Conservation (phyloP, 768 basidiomycete species). For the Cystofilobasidium bisporidii region DNA sequence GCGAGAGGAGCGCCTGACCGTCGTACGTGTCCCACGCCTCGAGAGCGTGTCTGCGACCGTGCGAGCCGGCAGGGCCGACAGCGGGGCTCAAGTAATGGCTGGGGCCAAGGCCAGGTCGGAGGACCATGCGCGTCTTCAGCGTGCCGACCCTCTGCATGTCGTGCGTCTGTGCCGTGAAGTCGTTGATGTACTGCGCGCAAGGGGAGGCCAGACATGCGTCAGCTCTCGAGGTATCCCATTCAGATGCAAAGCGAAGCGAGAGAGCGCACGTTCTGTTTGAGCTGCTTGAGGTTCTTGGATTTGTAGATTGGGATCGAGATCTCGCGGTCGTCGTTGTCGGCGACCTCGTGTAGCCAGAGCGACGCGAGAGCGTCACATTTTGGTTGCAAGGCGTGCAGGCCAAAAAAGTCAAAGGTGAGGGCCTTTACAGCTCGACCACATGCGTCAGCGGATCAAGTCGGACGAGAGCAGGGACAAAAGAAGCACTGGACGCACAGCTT, state of each 20-base stretch:
- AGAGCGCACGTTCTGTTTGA: conserved; percentile 41
- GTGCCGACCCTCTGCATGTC: conserved; percentile 42
- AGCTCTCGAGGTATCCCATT: no score
- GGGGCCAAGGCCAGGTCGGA: conserved; percentile 44
- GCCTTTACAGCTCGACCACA: no score
- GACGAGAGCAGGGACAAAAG: no score
- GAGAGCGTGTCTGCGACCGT: conserved; percentile 42
- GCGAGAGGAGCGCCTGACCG: conserved; percentile 45
- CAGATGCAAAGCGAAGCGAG: no score
- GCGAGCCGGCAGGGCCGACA: conserved; percentile 19
- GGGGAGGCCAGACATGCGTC: not conserved
- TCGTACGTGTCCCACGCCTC: conserved; percentile 45
- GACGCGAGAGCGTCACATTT: conserved; percentile 45
- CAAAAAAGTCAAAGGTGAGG: conserved; percentile 46
- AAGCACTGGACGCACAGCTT: conserved; percentile 43
- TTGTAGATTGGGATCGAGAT: conserved; percentile 46
- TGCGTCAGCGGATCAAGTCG: no score
- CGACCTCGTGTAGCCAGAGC: conserved; percentile 51
- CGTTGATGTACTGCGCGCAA: conserved; percentile 40
- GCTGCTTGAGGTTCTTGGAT: conserved; percentile 39
- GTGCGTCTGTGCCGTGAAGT: conserved; percentile 44
- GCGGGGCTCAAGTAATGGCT: conserved; percentile 21
- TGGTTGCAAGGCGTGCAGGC: not conserved
- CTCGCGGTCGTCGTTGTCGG: conserved; percentile 46
- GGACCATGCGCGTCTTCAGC: conserved; percentile 40